These are phyloP conservation scores for Helicocarpus griseus DNA, from an alignment of 2,329 filamentous ascomycete species.

Conservation along the genomic window DNA sequence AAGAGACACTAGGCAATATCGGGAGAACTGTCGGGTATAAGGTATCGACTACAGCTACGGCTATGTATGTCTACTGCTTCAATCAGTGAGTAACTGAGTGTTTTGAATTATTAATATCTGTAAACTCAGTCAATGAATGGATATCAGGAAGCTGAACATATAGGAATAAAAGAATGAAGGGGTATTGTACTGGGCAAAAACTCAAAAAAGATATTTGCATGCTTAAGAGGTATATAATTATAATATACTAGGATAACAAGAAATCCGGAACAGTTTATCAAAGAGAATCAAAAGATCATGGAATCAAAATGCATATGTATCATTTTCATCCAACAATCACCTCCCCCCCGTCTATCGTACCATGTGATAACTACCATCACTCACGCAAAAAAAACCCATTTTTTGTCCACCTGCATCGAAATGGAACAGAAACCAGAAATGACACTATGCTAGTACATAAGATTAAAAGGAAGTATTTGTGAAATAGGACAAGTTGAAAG, in stretches of 20 bases:
- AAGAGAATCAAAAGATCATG: slow-evolving; percentile 5
- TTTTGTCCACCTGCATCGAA: too few species aligned
- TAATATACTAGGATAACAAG: not conserved
- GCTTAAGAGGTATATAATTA: not conserved
- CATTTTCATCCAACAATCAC: not conserved
- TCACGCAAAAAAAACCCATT: not conserved
- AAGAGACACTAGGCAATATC: too few species aligned
- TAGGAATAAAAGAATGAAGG: too few species aligned
- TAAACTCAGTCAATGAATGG: too few species aligned
- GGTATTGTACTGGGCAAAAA: too few species aligned
- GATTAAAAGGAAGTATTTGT: not conserved
- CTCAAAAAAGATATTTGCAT: not conserved
- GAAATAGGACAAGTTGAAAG: not conserved
- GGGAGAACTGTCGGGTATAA: too few species aligned
- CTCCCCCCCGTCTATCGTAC: not conserved
- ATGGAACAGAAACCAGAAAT: slow-evolving; percentile 1
- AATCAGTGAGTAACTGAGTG: too few species aligned
- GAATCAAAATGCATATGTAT: not conserved
- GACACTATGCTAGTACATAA: slow-evolving; percentile 3
- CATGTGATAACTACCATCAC: not conserved
- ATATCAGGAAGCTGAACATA: too few species aligned
- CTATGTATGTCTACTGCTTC: too few species aligned
- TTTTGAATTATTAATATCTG: too few species aligned
- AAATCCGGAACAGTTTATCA: slow-evolving; percentile 3
- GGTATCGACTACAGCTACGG: too few species aligned